These are phyloP conservation scores for Beauveria sp. DNA, from an alignment of 2,329 filamentous ascomycete species.

Conservation along the genomic window DNA sequence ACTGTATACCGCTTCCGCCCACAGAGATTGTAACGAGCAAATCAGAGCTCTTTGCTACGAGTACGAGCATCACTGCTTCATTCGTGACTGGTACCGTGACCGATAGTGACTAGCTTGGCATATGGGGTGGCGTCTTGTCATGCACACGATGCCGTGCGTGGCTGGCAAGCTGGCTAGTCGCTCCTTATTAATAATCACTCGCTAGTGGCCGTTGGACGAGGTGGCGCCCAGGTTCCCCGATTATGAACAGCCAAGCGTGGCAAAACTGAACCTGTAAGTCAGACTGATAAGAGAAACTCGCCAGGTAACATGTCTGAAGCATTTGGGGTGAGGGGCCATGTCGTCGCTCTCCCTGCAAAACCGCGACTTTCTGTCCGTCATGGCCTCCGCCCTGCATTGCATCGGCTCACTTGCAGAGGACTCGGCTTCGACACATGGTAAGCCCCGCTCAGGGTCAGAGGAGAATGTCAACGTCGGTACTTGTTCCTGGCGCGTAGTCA, in stretches of 20 bases:
- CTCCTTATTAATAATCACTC: no score
- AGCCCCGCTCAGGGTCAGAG: neutral
- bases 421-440: neutral
- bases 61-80: neutral
- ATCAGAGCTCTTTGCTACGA: neutral
- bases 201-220: neutral
- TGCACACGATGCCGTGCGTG: conserved; percentile 1
- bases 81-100: conserved; percentile 7
- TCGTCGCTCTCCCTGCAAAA: neutral
- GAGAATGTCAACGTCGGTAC: neutral
- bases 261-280: neutral
- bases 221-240: neutral
- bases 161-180: neutral
- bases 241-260: neutral
- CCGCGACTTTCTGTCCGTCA: neutral
- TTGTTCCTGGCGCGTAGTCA: neutral
- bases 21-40: neutral
- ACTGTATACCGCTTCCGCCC: neutral
- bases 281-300: neutral
- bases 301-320: neutral
- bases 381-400: neutral
- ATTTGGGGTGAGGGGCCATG: neutral
- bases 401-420: neutral
- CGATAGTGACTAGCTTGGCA: conserved; percentile 6
- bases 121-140: conserved; percentile 2